phyloP scores from a whole-genome alignment of 495 filamentous ascomycete species.

The Lophiostoma macrostomum region DNA sequence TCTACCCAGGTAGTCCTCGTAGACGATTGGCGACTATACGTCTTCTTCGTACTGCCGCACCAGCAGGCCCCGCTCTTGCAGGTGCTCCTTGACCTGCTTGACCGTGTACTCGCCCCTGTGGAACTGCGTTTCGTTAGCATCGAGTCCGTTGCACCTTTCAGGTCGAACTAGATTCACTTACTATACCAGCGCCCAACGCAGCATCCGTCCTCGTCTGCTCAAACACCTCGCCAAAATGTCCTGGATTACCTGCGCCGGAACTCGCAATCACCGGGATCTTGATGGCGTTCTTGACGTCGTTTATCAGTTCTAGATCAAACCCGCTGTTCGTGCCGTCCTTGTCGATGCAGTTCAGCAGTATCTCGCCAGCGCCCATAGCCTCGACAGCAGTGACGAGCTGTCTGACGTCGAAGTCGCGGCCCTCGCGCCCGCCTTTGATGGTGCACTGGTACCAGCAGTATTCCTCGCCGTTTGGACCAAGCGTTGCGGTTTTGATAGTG shows the following conservation, averaged over 20 bases:
- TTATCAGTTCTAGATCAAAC: constrained; percentile 90
- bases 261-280: constrained; percentile 94
- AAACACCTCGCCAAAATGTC: constrained; percentile 91
- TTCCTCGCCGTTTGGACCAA: constrained; percentile 71
- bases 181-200: constrained; percentile 91
- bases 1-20: too few relatives aligned
- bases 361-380: constrained; percentile 93
- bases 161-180: constrained; percentile 42
- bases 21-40: too few relatives aligned
- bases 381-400: constrained; percentile 87
- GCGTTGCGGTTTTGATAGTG: constrained; percentile 66
- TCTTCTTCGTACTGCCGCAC: constrained; percentile 69
- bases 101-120: constrained; percentile 95
- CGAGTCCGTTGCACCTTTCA: neutral
- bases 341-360: constrained; percentile 95
- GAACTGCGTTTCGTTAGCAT: constrained; percentile 53
- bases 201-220: constrained; percentile 81
- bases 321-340: constrained; percentile 93
- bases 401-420: constrained; percentile 82
- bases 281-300: constrained; percentile 76
- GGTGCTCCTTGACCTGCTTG: constrained; percentile 82
- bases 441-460: constrained; percentile 98
- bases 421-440: constrained; percentile 90
- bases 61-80: constrained; percentile 66
- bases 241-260: constrained; percentile 85